Evolutionary conservation across 306 rosid genomes (phyloP).

Genomic region (Trifolium fragiferum): DNA sequence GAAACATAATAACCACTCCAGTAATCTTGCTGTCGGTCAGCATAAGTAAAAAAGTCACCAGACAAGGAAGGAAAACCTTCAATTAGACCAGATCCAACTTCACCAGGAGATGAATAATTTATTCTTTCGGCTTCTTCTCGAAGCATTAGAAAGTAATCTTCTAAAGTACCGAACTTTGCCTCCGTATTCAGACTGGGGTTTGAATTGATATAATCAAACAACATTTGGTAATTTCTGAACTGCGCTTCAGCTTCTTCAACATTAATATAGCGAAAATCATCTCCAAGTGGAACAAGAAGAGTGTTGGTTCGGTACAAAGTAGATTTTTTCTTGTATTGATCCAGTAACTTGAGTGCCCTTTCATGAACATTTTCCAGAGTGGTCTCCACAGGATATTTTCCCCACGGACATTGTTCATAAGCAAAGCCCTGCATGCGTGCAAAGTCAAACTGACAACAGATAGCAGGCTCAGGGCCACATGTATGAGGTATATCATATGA

Average conservation of each 20-base stretch:
- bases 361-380: conserved; percentile 74
- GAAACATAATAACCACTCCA: conserved; percentile 99
- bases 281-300: conserved; percentile 96
- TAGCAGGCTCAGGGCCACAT: conserved; percentile 98
- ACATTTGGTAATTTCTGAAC: conserved; percentile 81
- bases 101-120: conserved; percentile 78
- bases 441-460: conserved; percentile 97
- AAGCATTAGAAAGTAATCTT: conserved; percentile 79
- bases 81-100: conserved; percentile 76
- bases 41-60: conserved; percentile 95
- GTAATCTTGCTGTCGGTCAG: conserved; percentile 95
- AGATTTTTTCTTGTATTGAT: conserved; percentile 95
- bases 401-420: conserved; percentile 93
- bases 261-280: conserved; percentile 91
- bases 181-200: conserved; percentile 82
- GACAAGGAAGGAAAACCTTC: conserved; percentile 96
- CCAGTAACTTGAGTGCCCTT: conserved; percentile 79
- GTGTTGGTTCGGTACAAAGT: conserved; percentile 91
- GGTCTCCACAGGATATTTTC: conserved; percentile 75
- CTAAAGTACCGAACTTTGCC: conserved; percentile 90
- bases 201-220: conserved; percentile 91
- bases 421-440: conserved; percentile 73
- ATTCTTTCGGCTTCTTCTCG: conserved; percentile 87
- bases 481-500: conserved; percentile 98
- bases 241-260: conserved; percentile 91